Evolutionary conservation across 306 rosid genomes (phyloP).

Genomic region (Ceratonia siliqua): DNA sequence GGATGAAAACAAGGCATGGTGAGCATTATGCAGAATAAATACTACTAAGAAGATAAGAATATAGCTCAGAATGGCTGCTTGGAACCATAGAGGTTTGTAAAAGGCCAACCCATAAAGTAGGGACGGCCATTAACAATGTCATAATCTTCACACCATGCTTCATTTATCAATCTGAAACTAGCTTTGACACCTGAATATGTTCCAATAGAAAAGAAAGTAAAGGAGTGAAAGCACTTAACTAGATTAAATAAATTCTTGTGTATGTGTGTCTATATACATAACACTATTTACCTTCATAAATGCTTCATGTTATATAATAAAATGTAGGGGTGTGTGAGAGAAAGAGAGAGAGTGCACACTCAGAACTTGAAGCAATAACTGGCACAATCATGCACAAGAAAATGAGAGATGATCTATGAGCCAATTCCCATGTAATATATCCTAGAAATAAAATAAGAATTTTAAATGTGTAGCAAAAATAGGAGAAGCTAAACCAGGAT

Average conservation of each 20-base stretch:
- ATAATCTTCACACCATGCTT: constrained; percentile 82
- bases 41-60: constrained; percentile 12
- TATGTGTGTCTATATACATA: background rate
- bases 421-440: background rate
- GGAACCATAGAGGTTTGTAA: constrained; percentile 58
- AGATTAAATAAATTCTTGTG: background rate
- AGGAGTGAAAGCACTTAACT: background rate
- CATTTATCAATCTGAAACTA: constrained; percentile 50
- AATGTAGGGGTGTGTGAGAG: background rate
- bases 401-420: background rate
- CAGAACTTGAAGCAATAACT: background rate
- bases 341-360: background rate
- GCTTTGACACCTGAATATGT: background rate
- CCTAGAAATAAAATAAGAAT: background rate
- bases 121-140: constrained; percentile 56
- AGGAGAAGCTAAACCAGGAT: background rate
- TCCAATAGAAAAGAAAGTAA: background rate
- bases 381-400: background rate
- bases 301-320: constrained; percentile 22
- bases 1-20: constrained; percentile 24
- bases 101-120: constrained; percentile 82
- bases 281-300: background rate
- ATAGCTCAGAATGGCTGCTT: constrained; percentile 33
- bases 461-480: background rate
- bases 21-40: constrained; percentile 26